Percentiles rank a stretch among this genome's conserved stretches.
phyloP scores from a whole-genome alignment of 352 stramenopile species.

The Pythium coloratum region DNA sequence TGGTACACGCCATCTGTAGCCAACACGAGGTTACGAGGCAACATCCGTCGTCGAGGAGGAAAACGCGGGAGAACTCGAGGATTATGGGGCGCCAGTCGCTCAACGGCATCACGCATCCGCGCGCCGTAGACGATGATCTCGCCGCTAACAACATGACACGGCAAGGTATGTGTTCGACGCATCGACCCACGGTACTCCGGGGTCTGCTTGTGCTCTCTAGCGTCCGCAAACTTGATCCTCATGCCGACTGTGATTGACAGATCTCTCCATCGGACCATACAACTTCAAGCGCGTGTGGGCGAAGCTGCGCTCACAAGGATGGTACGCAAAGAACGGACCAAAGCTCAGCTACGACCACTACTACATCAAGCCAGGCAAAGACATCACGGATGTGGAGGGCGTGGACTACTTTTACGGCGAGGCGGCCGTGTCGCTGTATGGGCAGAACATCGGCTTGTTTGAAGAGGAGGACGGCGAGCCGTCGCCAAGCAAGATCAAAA shows the following conservation, averaged over 20 bases:
- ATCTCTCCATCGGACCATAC: conserved; percentile 16
- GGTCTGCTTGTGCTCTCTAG: neutral
- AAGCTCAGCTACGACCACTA: conserved; percentile 22
- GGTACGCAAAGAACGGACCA: conserved; percentile 3
- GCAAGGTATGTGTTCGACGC: conserved; percentile 11
- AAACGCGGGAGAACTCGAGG: neutral
- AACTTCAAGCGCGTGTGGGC: conserved; percentile 15
- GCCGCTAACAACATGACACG: conserved; percentile 15
- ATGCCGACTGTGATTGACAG: neutral
- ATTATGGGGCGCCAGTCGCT: conserved; percentile 6
- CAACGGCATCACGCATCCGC: neutral
- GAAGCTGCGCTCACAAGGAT: conserved; percentile 3
- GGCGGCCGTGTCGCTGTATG: conserved; percentile 7
- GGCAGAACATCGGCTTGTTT: neutral
- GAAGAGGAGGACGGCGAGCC: conserved; percentile 1
- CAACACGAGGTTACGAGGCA: neutral
- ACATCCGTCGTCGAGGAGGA: neutral
- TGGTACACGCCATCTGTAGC: neutral
- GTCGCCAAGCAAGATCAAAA: neutral
- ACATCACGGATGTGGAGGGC: conserved; percentile 14
- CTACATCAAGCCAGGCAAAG: conserved; percentile 24
- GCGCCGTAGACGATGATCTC: conserved; percentile 18
- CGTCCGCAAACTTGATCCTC: neutral
- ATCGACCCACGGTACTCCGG: neutral
- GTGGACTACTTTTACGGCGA: conserved; percentile 28